phyloP scores from a whole-genome alignment of 306 rosid genomes.

The Amphicarpaea edgeworthii region DNA sequence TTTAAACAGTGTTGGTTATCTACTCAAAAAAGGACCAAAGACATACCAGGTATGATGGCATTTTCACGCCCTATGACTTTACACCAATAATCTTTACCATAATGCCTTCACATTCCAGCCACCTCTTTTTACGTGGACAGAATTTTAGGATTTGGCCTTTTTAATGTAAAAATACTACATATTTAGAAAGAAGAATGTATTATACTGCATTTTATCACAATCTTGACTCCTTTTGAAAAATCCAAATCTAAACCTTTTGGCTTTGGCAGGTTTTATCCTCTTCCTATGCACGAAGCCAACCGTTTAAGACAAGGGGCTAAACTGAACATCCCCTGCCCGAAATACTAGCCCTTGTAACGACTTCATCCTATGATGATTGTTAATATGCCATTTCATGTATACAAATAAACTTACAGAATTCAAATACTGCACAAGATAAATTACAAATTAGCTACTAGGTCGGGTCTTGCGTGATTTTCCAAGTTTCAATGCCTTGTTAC shows the following conservation, averaged over 20 bases:
- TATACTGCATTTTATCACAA: background rate
- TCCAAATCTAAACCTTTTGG: conserved; percentile 8
- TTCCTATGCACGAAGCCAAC: conserved; percentile 58
- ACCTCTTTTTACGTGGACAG: background rate
- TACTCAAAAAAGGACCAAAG: conserved; percentile 89
- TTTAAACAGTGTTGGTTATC: conserved; percentile 82
- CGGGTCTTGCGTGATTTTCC: too few relatives aligned
- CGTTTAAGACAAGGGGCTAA: conserved; percentile 61
- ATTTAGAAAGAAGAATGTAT: background rate
- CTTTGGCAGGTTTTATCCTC: conserved; percentile 78
- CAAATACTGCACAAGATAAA: too few relatives aligned
- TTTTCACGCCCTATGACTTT: background rate
- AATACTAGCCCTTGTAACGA: background rate
- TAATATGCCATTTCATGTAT: background rate
- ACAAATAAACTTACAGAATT: too few relatives aligned
- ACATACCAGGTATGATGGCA: conserved; percentile 77
- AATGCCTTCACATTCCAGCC: conserved; percentile 11
- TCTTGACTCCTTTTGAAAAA: background rate
- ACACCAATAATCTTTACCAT: conserved; percentile 12
- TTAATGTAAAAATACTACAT: background rate
- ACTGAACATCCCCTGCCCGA: conserved; percentile 12
- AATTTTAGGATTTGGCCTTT: background rate
- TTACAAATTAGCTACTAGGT: too few relatives aligned
- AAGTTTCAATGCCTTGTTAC: too few relatives aligned
- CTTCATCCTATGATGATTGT: background rate